Base-by-base conservation (phyloP, 2,329 filamentous ascomycete species). In the Diaporthe helianthi region DNA sequence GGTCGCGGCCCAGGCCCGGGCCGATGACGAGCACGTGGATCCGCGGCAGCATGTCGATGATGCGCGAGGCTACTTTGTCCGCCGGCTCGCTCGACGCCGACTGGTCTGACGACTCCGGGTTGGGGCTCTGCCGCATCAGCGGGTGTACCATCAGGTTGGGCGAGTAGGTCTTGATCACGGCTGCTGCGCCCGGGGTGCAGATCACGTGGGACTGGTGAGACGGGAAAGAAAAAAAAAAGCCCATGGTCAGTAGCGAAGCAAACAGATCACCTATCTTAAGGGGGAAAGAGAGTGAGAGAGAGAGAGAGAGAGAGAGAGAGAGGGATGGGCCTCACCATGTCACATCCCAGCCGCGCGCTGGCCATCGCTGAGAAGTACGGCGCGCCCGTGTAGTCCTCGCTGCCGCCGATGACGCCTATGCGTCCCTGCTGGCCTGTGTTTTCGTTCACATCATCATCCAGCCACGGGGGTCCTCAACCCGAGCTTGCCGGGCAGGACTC, bases 291-390 rank as follows among this genome's bases (percentile, higher is more conserved):
- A 29, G 52, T n/a, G n/a, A n/a, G n/a, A n/a, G n/a, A n/a, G n/a
- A n/a, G n/a, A n/a, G n/a, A n/a, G n/a, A n/a, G n/a, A n/a, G n/a
- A n/a, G n/a, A n/a, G n/a, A n/a, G n/a, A n/a, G n/a, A n/a, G 38
- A 29, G 26, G 64, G 44, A 61, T 17, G 0, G 10, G 4, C 73
- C 81, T 67, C 84, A 95, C 93, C 93, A 97, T 93, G 77, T 97
- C 94, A 76, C 91, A 93, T 5, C 95, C 96, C 69, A 98, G 83
- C 76, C 92, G 89, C 55, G 96, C 96, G 73, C 93, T 97, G 15
- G 96, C 96, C 90, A 98, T 98, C 73, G 95, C 94, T 24, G 95
- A 98, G 82, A 99, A 99, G 83, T 97, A 99, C 15, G 96, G 96
- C 69, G 96, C 96, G 46, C 96, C 96, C 1, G 96, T 98, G 79